These are phyloP conservation scores for Aspergillus ustus DNA, from an alignment of 2,329 filamentous ascomycete genomes.

Conservation along the genomic window DNA sequence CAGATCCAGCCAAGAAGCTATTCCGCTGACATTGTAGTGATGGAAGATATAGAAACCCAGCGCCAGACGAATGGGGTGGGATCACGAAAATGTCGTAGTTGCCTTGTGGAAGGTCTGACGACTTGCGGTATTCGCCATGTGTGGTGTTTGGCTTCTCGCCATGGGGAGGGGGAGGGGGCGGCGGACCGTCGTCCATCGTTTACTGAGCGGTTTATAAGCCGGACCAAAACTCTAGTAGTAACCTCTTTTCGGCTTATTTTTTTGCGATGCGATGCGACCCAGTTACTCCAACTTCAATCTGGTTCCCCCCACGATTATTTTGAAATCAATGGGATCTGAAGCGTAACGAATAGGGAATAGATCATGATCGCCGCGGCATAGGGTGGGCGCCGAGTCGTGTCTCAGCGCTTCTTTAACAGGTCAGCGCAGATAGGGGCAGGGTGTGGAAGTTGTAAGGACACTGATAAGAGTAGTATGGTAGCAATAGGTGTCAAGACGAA, in stretches of 20 bases:
- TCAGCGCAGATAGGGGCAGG: not conserved
- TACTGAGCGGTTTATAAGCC: slow-evolving; percentile 10
- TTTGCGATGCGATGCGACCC: not conserved
- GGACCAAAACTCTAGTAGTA: not conserved
- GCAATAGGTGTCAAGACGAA: not conserved
- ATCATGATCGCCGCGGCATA: slow-evolving; percentile 37
- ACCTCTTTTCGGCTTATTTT: not conserved
- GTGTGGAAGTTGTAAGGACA: not conserved
- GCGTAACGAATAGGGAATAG: slow-evolving; percentile 19
- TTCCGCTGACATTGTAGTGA: slow-evolving; percentile 84
- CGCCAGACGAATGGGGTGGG: slow-evolving; percentile 85
- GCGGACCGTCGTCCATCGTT: slow-evolving; percentile 53
- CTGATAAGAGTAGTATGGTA: not conserved
- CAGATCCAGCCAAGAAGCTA: slow-evolving; percentile 87
- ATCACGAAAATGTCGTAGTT: slow-evolving; percentile 99
- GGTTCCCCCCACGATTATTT: slow-evolving; percentile 9
- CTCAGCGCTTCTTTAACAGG: slow-evolving; percentile 32
- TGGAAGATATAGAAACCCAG: slow-evolving; percentile 92
- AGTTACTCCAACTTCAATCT: not conserved
- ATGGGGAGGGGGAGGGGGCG: slow-evolving; percentile 83
- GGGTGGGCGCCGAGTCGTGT: slow-evolving; percentile 38
- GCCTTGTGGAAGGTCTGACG: slow-evolving; percentile 73
- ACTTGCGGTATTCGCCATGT: slow-evolving; percentile 53
- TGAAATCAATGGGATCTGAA: slow-evolving; percentile 9
- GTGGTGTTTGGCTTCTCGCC: slow-evolving; percentile 74